Conservation (phyloP, 331 rosid genomes). For the Malus hybrid region DNA sequence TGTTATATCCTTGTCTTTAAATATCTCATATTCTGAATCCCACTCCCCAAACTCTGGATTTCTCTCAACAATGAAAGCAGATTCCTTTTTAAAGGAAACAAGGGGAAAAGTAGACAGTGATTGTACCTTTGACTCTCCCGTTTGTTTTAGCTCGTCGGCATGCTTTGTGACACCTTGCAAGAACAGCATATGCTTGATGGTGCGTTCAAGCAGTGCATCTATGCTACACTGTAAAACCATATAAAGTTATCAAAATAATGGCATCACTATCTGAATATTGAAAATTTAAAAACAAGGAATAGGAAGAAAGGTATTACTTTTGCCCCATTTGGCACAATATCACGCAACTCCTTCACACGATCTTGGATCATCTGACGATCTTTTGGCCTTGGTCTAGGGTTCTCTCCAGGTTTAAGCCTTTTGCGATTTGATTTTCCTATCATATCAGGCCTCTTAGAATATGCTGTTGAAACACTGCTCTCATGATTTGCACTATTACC, state of each 20-base stretch:
- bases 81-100: background rate
- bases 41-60: background rate
- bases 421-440: slow-evolving; percentile 60
- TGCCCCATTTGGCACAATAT: slow-evolving; percentile 87
- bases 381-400: slow-evolving; percentile 94
- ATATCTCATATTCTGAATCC: background rate
- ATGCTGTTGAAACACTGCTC: slow-evolving; percentile 75
- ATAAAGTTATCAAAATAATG: slow-evolving; percentile 4
- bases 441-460: slow-evolving; percentile 64
- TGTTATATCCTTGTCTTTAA: background rate
- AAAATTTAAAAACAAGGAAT: background rate
- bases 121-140: slow-evolving; percentile 81
- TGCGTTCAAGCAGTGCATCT: slow-evolving; percentile 83
- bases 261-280: slow-evolving; percentile 4
- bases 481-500: slow-evolving; percentile 45
- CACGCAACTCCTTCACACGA: slow-evolving; percentile 90
- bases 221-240: slow-evolving; percentile 80
- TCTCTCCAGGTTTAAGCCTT: slow-evolving; percentile 94
- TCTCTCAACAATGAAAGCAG: background rate
- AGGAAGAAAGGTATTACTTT: slow-evolving; percentile 41
- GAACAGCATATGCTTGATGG: slow-evolving; percentile 96
- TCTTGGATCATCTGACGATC: slow-evolving; percentile 99
- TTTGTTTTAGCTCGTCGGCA: slow-evolving; percentile 87
- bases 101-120: background rate
- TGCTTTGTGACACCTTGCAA: slow-evolving; percentile 91